Conservation (phyloP, 116 monocot species). For the Iris pallida region DNA sequence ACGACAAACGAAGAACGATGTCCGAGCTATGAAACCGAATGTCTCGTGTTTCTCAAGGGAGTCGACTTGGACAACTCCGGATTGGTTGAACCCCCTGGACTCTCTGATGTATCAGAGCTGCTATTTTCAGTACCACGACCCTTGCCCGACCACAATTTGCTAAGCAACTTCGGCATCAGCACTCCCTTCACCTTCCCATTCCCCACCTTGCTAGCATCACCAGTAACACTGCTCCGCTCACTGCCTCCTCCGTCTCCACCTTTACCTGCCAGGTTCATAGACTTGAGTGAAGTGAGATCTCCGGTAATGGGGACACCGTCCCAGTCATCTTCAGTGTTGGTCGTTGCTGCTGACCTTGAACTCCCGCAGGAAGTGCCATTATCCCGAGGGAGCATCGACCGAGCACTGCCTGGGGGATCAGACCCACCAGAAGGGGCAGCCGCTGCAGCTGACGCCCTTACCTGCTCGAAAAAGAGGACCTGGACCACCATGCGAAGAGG, state of each 20-base stretch:
- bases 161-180: constrained; percentile 49
- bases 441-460: constrained; percentile 17
- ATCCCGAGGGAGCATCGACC: constrained; percentile 15
- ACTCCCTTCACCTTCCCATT: constrained; percentile 25
- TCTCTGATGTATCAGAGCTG: constrained; percentile 70
- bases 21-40: constrained; percentile 19
- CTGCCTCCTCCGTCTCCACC: constrained; percentile 14
- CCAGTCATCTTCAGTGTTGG: constrained; percentile 36
- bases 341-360: constrained; percentile 37
- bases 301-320: constrained; percentile 6
- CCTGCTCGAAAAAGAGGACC: constrained; percentile 53
- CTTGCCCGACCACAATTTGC: constrained; percentile 56
- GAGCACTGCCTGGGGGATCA: neutral
- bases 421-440: neutral
- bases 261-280: constrained; percentile 17
- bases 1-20: neutral
- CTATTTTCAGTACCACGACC: constrained; percentile 40
- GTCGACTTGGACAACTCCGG: constrained; percentile 55
- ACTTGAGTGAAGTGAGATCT: constrained; percentile 29
- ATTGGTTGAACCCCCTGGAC: constrained; percentile 30
- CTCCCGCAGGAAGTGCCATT: constrained; percentile 26
- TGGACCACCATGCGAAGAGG: constrained; percentile 51
- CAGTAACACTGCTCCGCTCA: constrained; percentile 21
- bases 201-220: constrained; percentile 7
- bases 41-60: constrained; percentile 36